Conservation (phyloP, 2,329 filamentous ascomycete genomes). For the Nakataea oryzae region DNA sequence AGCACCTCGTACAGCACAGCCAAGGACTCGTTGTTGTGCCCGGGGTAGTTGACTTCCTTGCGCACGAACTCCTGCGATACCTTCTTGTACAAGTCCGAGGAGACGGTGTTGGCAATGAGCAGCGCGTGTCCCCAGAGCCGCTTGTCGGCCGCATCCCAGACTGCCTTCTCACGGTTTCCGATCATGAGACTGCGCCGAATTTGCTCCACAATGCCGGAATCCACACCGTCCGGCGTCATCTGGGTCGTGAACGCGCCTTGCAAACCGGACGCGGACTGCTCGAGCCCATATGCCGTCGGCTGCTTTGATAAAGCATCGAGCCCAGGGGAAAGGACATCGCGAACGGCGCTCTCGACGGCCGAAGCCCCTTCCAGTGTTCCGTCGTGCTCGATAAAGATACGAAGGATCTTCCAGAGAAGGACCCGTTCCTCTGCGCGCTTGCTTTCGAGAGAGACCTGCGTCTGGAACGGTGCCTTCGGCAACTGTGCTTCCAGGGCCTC, state of each 20-base stretch:
- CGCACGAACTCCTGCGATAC: slow-evolving; percentile 92
- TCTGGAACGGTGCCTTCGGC: slow-evolving; percentile 37
- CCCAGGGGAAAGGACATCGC: slow-evolving; percentile 60
- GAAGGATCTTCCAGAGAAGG: slow-evolving; percentile 78
- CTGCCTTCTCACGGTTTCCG: slow-evolving; percentile 81
- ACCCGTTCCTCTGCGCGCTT: slow-evolving; percentile 72
- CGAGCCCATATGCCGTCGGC: neutral
- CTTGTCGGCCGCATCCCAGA: slow-evolving; percentile 89
- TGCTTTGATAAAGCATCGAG: slow-evolving; percentile 12
- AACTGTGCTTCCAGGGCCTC: slow-evolving; percentile 55
- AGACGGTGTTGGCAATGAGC: slow-evolving; percentile 71
- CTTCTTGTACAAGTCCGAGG: slow-evolving; percentile 78
- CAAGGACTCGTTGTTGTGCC: slow-evolving; percentile 74
- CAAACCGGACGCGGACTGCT: slow-evolving; percentile 13
- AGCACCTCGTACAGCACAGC: slow-evolving; percentile 90
- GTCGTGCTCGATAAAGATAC: slow-evolving; percentile 76
- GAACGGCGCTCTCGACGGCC: slow-evolving; percentile 63
- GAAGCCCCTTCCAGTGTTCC: slow-evolving; percentile 66
- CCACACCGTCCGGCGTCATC: slow-evolving; percentile 47
- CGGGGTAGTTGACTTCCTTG: slow-evolving; percentile 79
- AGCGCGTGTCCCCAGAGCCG: slow-evolving; percentile 94
- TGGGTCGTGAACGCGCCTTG: slow-evolving; percentile 14
- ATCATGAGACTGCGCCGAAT: slow-evolving; percentile 64
- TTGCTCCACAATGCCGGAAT: slow-evolving; percentile 58
- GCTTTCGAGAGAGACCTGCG: slow-evolving; percentile 44